These are phyloP conservation scores for Tolypocladium ovalisporum DNA, from an alignment of 2,329 filamentous ascomycete species.

Conservation along the genomic window DNA sequence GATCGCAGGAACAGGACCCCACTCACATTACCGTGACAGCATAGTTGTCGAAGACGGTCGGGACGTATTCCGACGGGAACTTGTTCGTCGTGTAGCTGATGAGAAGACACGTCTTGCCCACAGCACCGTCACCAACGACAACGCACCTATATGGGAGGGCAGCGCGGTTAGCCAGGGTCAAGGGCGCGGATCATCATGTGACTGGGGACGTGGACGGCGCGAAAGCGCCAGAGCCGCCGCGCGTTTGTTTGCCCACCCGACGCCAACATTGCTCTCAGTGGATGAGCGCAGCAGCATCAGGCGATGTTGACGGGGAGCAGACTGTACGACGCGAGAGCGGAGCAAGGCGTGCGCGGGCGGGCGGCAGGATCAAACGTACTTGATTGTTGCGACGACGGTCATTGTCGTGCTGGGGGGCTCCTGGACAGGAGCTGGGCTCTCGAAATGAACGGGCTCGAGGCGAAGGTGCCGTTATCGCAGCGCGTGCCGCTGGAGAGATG, in stretches of 20 bases:
- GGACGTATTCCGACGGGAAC: conserved; percentile 98
- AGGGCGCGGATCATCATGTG: neutral
- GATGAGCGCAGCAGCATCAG: conserved; percentile 1
- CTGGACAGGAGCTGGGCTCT: conserved; percentile 22
- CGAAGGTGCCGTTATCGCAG: conserved; percentile 10
- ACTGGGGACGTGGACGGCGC: neutral
- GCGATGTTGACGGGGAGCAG: neutral
- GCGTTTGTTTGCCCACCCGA: neutral
- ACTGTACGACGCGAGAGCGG: neutral
- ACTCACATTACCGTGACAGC: conserved; percentile 98
- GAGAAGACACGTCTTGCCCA: conserved; percentile 96
- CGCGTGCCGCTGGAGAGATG: conserved; percentile 9
- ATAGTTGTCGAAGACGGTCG: conserved; percentile 99
- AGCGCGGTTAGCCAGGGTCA: neutral
- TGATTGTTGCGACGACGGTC: conserved; percentile 55
- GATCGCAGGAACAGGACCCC: conserved; percentile 7
- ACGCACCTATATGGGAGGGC: conserved; percentile 60
- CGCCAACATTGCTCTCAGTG: neutral
- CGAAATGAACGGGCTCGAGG: neutral
- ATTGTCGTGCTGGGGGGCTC: conserved; percentile 30
- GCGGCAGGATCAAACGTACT: conserved; percentile 32
- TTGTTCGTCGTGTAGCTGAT: conserved; percentile 99
- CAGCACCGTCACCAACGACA: conserved; percentile 97
- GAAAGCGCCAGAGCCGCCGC: neutral
- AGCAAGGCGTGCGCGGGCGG: conserved; percentile 1